Evolutionary conservation across 148 eudicot species (phyloP), one percentile per base, ranked within the genome.

Genomic region (Rhododendron molle): DNA sequence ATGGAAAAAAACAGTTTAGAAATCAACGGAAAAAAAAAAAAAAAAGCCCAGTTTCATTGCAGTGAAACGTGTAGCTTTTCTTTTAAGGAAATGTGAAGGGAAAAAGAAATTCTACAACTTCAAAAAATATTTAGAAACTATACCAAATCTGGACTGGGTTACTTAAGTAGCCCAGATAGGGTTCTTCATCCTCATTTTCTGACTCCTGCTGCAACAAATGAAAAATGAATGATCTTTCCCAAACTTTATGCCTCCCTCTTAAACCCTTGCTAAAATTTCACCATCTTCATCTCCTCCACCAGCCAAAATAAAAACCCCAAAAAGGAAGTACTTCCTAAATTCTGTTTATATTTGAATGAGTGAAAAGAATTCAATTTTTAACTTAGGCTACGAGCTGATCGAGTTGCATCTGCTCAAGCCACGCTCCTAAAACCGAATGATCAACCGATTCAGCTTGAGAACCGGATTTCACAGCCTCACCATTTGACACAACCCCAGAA

Each of bases 331-430:
- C 81, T 78, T 78, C 30, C 54, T 38, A 76, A 76, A 49, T 38
- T 76, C 23, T 78, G 54, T 46, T 78, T 78, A 21, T 26, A 44
- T 44, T 18, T 46, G 81, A 78, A 44, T 44, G 32, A 46, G 54
- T 44, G 52, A 46, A 78, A 78, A 78, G 50, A 36, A 78, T 44
- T 78, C 50, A 47, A 46, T 23, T 44, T 65, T 46, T 4, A 78
- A 44, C 82, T 50, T 5, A 71, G 82, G 38, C 82, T 5, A 49
- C 62, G 60, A 80, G 82, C 62, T 80, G 82, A 50, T 50, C 82
- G 10, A 80, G 82, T 30, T 80, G 82, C 82, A 80, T 80, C 62
- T 80, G 82, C 60, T 80, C 82, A 0, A 80, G 82, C 82, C 82
- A 50, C 9, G 82, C 82, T 47, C 82, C 82, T 43, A 80, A 50